These are phyloP conservation scores for Hymenoscyphus salicellus DNA, from an alignment of 2,329 filamentous ascomycete genomes.

Conservation along the genomic window DNA sequence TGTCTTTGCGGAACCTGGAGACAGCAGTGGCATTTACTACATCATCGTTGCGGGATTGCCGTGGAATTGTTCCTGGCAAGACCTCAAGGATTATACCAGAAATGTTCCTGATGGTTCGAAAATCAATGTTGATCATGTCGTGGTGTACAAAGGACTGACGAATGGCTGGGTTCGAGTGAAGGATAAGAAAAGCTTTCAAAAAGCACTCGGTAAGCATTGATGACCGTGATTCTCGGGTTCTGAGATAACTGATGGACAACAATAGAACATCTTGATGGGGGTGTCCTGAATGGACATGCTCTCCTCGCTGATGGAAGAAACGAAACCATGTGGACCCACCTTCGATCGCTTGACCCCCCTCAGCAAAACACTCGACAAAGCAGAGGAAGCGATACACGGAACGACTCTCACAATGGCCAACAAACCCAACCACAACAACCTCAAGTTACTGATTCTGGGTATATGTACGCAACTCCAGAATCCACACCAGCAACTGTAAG, in stretches of 20 bases:
- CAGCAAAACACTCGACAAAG: background rate
- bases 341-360: slow-evolving; percentile 7
- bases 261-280: slow-evolving; percentile 26
- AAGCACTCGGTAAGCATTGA: slow-evolving; percentile 20
- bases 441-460: background rate
- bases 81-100: slow-evolving; percentile 29
- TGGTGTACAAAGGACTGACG: slow-evolving; percentile 23
- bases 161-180: slow-evolving; percentile 27
- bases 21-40: slow-evolving; percentile 23
- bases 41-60: slow-evolving; percentile 21
- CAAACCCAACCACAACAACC: background rate
- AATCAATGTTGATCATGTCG: slow-evolving; percentile 27
- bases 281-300: slow-evolving; percentile 18
- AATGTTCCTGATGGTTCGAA: slow-evolving; percentile 18
- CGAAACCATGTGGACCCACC: slow-evolving; percentile 18
- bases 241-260: background rate
- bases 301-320: slow-evolving; percentile 30
- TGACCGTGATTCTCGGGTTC: background rate
- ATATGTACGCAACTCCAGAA: background rate
- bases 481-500: background rate
- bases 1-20: slow-evolving; percentile 17
- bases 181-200: slow-evolving; percentile 22
- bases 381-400: too few relatives aligned
- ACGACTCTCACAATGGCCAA: too few relatives aligned
- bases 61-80: slow-evolving; percentile 29